Base-by-base conservation (phyloP, 2,329 filamentous ascomycete genomes). In the Rugonectria rugulosa region DNA sequence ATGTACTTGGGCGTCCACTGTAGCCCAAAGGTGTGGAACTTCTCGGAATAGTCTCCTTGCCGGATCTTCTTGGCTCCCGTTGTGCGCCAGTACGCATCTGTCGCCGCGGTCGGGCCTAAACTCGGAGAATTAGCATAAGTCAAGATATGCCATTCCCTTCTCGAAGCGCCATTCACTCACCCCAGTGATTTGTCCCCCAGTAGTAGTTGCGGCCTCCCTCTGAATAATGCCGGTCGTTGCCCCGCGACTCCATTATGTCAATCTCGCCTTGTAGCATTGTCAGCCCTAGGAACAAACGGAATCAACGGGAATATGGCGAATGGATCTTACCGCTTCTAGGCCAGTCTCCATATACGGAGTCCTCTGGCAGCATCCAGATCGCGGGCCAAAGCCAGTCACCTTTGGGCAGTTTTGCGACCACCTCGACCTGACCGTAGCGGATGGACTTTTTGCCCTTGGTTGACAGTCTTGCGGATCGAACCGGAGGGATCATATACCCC, bases 311-410 rank as follows among this genome's bases (percentile, higher is more conserved):
- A 21, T 15, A 23, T 19, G 6, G 11, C 2, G 7, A 15, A 7
- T 23, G 23, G 19, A 27, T 42, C 38, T 29, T 17, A 21, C 50
- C 50, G 6, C 50, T 53, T 5, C 78, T 74, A 1, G 91, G 91
- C 91, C 91, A 95, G 1, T 79, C 68, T 2, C 91, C 91, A 70
- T 94, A 95, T 1, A 78, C 87, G 43, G 86, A 79, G 37, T 88
- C 79, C 42, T 85, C 85, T 1, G 91, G 91, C 79, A 95, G 79
- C 89, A 95, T 90, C 89, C 90, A 93, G 68, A 95, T 93, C 9
- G 90, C 90, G 3, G 91, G 91, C 91, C 91, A 94, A 10, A 95
- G 81, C 91, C 91, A 94, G 75, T 94, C 90, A 50, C 91, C 91
- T 40, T 78, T 72, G 7, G 91, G 90, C 20, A 94, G 75, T 73